Evolutionary conservation across 331 rosid genomes (phyloP).

Genomic region (Prunus yedoensis): DNA sequence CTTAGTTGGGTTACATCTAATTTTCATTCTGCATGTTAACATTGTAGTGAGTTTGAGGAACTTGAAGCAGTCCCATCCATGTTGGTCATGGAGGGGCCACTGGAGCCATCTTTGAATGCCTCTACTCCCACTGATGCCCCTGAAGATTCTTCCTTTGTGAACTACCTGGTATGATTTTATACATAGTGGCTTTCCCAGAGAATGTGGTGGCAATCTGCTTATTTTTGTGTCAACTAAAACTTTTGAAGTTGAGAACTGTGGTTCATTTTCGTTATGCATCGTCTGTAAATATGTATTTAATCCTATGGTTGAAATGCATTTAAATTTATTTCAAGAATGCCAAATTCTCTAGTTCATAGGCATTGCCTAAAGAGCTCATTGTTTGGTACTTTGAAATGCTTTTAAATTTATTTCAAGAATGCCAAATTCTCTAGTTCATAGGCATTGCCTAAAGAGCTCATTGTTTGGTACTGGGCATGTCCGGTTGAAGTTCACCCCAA

Average conservation of each 20-base stretch:
- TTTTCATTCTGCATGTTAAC: slow-evolving; percentile 5
- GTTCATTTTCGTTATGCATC: neutral
- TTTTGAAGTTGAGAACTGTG: neutral
- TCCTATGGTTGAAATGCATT: neutral
- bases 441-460: neutral
- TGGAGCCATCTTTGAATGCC: slow-evolving; percentile 59
- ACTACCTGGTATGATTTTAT: slow-evolving; percentile 32
- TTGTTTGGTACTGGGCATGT: slow-evolving; percentile 4
- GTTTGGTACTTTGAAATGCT: neutral
- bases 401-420: neutral
- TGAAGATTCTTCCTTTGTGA: slow-evolving; percentile 60
- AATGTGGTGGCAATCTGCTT: neutral
- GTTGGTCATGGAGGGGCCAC: slow-evolving; percentile 54
- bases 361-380: neutral
- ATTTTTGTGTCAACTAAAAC: neutral
- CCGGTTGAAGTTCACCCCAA: neutral
- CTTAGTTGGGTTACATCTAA: neutral
- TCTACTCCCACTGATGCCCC: slow-evolving; percentile 50
- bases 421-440: neutral
- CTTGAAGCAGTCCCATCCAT: slow-evolving; percentile 60
- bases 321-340: neutral
- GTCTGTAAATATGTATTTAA: neutral
- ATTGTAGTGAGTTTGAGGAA: slow-evolving; percentile 72
- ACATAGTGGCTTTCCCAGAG: neutral
- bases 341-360: neutral